Base-by-base conservation (phyloP, 2,329 filamentous ascomycete species). In the Pyrenochaeta sp. region DNA sequence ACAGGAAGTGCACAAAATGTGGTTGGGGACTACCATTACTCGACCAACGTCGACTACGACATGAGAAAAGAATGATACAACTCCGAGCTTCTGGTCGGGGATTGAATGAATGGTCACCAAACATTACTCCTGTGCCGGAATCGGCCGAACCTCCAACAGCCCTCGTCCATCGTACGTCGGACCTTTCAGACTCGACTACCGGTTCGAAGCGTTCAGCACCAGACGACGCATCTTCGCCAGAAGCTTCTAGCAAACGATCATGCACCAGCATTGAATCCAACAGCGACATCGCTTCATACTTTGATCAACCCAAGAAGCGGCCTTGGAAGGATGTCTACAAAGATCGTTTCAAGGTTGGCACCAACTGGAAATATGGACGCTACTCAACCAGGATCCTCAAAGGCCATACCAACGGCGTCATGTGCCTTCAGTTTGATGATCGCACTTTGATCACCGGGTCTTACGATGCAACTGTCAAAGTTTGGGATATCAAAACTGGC, bases 271-370 rank as follows among this genome's bases (percentile, higher is more conserved):
- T 37, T 28, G 38, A 32, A 8, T 35, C 32, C 37, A 66, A 47
- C 7, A 42, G 36, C 1, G 72, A 73, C 19, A 49, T 74, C 20
- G 74, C 75, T 14, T 73, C 75, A 8, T 80, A 78, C 53, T 79
- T 81, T 58, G 77, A 77, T 47, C 76, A 76, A 10, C 65, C 68
- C 17, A 68, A 64, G 47, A 72, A 71, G 50, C 74, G 90, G 20
- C 91, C 88, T 0, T 99, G 94, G 94, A 99, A 99, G 72, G 91
- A 96, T 49, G 90, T 99, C 1, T 99, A 99, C 76, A 89, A 90
- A 53, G 93, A 96, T 69, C 84, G 90, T 11, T 97, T 93, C 79
- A 94, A 93, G 69, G 91, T 99, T 34, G 93, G 94, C 37, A 94
- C 87, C 48, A 97, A 97, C 69, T 99, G 94, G 94, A 96, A 96